Base-by-base conservation (phyloP, 148 eudicot species). In the Rhododendron simsii region DNA sequence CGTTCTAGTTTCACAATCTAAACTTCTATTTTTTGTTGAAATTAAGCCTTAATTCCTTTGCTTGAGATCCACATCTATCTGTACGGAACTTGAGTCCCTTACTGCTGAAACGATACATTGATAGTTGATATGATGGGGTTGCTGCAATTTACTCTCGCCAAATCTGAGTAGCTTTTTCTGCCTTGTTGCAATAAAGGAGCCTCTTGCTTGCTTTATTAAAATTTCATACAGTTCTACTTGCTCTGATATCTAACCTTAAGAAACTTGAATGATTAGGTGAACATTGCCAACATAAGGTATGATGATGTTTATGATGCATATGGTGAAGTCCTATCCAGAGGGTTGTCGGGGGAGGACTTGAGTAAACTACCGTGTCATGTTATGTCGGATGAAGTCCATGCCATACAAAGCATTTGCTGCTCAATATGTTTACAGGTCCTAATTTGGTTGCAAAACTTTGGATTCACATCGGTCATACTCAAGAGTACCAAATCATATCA, bases 351-450 rank as follows among this genome's bases (percentile, higher is more conserved):
- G 28, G 91, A 91, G 67, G 86, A 91, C 45, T 80, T 92, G 37
- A 87, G 86, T 82, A 88, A 87, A 79, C 81, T 93, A 76, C 93
- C 94, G 39, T 85, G 84, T 85, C 92, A 90, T 88, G 87, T 89
- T 79, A 84, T 91, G 51, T 73, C 87, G 83, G 90, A 91, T 57
- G 86, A 86, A 57, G 85, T 84, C 55, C 83, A 35, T 59, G 77
- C 89, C 51, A 74, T 86, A 28, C 89, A 87, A 75, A 87, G 85
- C 85, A 85, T 88, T 26, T 90, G 90, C 89, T 91, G 95, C 89
- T 86, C 95, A 73, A 92, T 92, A 65, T 93, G 94, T 84, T 87
- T 93, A 82, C 94, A 93, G 95, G 95, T 92, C 76, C 20, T n/a
- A 51, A 55, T 59, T 73, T 84, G 65, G 28, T 81, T 57, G 45